Conservation (phyloP, 2,329 filamentous ascomycete species). For the Claviceps humidiphila region DNA sequence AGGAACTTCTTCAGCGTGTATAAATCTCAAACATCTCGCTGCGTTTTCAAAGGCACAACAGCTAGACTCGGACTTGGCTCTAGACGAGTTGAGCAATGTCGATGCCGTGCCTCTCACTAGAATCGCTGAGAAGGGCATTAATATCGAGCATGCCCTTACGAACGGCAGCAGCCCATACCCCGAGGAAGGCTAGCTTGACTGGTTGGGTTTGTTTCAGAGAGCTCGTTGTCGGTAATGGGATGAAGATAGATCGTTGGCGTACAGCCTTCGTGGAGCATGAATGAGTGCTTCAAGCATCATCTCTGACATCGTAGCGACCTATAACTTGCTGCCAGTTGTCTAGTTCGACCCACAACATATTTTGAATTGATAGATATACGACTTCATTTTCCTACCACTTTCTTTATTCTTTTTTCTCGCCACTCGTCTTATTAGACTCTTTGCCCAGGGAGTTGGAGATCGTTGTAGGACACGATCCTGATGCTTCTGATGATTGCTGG, state of each 20-base stretch:
- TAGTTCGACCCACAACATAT: too few species aligned
- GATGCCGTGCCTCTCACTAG: conserved; percentile 41
- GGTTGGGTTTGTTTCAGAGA: not conserved
- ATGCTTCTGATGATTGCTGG: too few species aligned
- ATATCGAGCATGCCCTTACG: conserved; percentile 44
- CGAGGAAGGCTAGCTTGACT: conserved; percentile 31
- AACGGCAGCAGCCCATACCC: conserved; percentile 56
- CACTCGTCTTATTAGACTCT: too few species aligned
- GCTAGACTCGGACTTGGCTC: conserved; percentile 52
- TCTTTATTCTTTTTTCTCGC: too few species aligned
- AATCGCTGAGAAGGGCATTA: conserved; percentile 41
- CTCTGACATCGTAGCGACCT: too few species aligned
- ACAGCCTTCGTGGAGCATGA: not conserved
- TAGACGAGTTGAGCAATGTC: conserved; percentile 47
- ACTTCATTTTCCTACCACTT: too few species aligned
- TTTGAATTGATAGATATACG: too few species aligned
- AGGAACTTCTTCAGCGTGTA: conserved; percentile 28
- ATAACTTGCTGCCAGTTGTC: too few species aligned
- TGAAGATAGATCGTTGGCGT: not conserved
- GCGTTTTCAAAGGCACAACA: conserved; percentile 47
- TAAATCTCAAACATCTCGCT: conserved; percentile 33
- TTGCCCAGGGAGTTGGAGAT: too few species aligned
- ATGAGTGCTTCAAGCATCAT: not conserved
- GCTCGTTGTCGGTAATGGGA: not conserved
- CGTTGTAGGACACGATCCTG: too few species aligned